Conservation (phyloP, 495 filamentous ascomycete species). For the Chaetomium fimeti region DNA sequence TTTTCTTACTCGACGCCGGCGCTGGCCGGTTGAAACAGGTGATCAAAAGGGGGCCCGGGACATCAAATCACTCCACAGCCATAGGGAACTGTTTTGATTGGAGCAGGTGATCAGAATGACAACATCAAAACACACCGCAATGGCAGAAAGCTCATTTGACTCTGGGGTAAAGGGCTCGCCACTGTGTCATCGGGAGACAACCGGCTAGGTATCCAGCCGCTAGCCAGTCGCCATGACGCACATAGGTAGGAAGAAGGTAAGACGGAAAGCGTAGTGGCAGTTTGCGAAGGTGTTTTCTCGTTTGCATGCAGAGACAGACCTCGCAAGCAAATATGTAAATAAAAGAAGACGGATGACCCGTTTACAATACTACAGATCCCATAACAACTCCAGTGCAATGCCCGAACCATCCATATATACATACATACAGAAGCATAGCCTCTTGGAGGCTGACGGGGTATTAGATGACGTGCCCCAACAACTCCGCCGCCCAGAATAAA, state of each 20-base stretch:
- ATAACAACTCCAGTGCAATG: constrained; percentile 15
- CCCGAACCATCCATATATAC: constrained; percentile 1
- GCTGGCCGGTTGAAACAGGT: neutral
- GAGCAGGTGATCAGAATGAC: no score
- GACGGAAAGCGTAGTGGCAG: no score
- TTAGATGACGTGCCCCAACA: constrained; percentile 1
- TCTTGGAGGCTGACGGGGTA: constrained; percentile 17
- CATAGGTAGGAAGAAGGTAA: no score
- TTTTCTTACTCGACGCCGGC: neutral
- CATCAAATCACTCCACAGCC: neutral
- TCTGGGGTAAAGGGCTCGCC: no score
- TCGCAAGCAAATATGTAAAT: neutral
- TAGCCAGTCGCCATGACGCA: no score
- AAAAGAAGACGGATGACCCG: neutral
- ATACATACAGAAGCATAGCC: neutral
- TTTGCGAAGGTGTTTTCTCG: neutral
- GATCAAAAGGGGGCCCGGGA: neutral
- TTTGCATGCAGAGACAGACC: neutral
- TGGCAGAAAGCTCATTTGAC: no score
- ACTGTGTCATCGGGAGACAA: no score
- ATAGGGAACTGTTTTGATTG: no score
- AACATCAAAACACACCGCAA: no score
- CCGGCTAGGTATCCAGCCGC: no score
- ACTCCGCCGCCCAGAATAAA: constrained; percentile 6
- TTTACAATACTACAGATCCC: neutral